phyloP scores from a whole-genome alignment of 2,329 filamentous ascomycete species.

The Sclerotinia minor region DNA sequence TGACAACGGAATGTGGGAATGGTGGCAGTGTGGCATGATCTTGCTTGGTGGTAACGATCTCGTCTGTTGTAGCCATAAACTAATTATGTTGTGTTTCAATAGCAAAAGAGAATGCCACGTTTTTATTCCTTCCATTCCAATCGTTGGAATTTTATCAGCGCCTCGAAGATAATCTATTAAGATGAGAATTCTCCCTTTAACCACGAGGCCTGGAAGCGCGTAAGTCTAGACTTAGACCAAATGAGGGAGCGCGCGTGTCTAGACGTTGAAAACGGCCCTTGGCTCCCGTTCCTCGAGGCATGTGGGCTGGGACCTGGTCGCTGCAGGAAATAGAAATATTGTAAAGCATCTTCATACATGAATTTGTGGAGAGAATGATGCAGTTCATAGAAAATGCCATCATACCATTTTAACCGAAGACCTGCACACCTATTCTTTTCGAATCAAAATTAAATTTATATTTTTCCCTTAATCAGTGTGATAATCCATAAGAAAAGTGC shows the following conservation, averaged over 20 bases:
- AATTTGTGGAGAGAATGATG: slow-evolving; percentile 23
- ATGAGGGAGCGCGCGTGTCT: slow-evolving; percentile 16
- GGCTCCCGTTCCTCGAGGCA: slow-evolving; percentile 16
- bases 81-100: slow-evolving; percentile 23
- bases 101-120: slow-evolving; percentile 20
- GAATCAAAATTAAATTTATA: neutral
- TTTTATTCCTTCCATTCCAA: slow-evolving; percentile 16
- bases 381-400: slow-evolving; percentile 5
- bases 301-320: slow-evolving; percentile 6
- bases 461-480: neutral
- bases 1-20: slow-evolving; percentile 24
- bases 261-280: slow-evolving; percentile 22
- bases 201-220: slow-evolving; percentile 5
- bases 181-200: neutral
- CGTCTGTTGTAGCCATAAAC: slow-evolving; percentile 15
- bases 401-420: slow-evolving; percentile 4
- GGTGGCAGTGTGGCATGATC: slow-evolving; percentile 26
- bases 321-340: slow-evolving; percentile 12
- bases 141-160: neutral
- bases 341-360: neutral
- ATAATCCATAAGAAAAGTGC: neutral
- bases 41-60: slow-evolving; percentile 24
- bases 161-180: neutral
- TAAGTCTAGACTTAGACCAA: slow-evolving; percentile 3
- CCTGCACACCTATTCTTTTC: slow-evolving; percentile 17